phyloP scores from a whole-genome alignment of 2,329 filamentous ascomycete species.

The Cladophialophora carrionii region DNA sequence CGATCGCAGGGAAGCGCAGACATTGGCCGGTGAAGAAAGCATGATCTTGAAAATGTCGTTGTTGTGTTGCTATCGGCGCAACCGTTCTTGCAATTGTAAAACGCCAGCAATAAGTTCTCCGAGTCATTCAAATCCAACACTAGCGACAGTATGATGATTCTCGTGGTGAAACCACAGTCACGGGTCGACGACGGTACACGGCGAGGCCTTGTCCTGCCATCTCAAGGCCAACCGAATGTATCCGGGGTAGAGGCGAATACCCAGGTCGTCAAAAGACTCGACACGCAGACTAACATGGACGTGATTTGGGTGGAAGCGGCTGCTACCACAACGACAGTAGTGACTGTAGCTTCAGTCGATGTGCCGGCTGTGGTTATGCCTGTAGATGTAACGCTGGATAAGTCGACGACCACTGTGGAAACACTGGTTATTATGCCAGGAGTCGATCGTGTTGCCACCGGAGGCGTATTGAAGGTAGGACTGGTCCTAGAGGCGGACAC shows the following conservation, averaged over 20 bases:
- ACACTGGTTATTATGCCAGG: constrained; percentile 3
- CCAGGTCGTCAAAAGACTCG: background rate
- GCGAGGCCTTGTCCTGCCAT: background rate
- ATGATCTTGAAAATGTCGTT: background rate
- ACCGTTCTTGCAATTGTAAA: background rate
- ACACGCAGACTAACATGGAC: background rate
- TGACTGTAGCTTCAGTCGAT: background rate
- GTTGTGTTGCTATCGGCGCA: background rate
- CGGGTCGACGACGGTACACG: background rate
- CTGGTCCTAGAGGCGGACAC: background rate
- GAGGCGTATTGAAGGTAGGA: background rate
- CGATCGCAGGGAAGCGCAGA: background rate
- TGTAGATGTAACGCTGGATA: background rate
- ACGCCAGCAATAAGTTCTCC: background rate
- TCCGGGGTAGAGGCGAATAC: background rate
- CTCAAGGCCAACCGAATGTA: background rate
- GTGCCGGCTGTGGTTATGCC: background rate
- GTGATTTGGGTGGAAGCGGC: background rate
- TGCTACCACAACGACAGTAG: background rate
- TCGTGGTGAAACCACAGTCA: background rate
- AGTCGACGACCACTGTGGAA: constrained; percentile 11
- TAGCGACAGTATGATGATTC: background rate
- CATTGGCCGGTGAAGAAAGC: background rate
- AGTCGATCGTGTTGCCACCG: background rate
- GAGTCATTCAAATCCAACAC: background rate